Conservation (phyloP, 108 stramenopile species). For the Nitzschia sp. region DNA sequence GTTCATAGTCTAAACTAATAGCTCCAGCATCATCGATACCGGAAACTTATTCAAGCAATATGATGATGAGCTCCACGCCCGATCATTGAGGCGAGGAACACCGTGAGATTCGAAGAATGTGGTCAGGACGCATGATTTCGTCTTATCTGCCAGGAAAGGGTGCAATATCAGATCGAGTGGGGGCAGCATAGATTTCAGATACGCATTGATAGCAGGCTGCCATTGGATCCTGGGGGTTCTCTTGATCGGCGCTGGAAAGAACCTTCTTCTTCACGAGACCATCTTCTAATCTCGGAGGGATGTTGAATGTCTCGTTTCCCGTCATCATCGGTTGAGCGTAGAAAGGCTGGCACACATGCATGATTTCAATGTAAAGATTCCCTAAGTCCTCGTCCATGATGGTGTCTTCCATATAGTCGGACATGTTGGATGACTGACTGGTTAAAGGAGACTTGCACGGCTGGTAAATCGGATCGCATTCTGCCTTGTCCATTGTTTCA, state of each 20-base stretch:
- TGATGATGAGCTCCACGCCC: too few relatives aligned
- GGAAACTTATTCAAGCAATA: too few relatives aligned
- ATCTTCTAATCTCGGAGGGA: constrained; percentile 11
- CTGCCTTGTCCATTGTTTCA: not conserved
- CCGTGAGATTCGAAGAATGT: too few relatives aligned
- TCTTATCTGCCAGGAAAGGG: too few relatives aligned
- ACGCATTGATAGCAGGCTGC: not conserved
- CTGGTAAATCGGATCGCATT: not conserved
- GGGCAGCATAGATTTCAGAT: not conserved
- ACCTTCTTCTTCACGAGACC: not conserved
- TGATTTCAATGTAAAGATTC: not conserved
- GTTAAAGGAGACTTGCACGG: not conserved
- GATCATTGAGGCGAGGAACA: too few relatives aligned
- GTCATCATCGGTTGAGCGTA: not conserved
- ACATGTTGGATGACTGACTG: not conserved
- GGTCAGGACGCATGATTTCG: too few relatives aligned
- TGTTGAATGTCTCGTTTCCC: not conserved
- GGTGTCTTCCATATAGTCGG: not conserved
- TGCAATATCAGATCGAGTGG: too few relatives aligned
- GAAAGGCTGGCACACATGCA: constrained; percentile 11
- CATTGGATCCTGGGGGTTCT: constrained; percentile 1
- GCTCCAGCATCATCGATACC: too few relatives aligned
- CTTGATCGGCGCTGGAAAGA: not conserved
- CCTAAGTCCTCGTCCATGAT: not conserved
- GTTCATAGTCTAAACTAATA: too few relatives aligned